Conservation (phyloP, 2,329 filamentous ascomycete species). For the Colletotrichum sp. region DNA sequence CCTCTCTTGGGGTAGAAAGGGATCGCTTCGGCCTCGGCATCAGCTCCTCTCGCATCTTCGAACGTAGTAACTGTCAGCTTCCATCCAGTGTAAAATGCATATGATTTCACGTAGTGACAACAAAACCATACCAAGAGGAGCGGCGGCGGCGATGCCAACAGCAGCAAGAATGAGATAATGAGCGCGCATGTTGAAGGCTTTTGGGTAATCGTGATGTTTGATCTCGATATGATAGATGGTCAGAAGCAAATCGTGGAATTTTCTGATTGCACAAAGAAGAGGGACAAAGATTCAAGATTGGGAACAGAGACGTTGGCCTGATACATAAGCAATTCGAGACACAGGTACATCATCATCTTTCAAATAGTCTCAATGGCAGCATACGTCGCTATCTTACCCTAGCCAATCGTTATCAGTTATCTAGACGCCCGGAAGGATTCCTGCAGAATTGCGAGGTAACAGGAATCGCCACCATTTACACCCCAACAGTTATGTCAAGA, state of each 20-base stretch:
- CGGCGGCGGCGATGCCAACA: neutral
- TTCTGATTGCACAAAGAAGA: neutral
- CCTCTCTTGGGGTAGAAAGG: neutral
- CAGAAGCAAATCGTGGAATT: neutral
- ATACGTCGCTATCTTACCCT: neutral
- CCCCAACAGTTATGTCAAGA: neutral
- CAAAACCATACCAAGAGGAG: neutral
- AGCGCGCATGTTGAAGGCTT: neutral
- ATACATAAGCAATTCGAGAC: too few species aligned
- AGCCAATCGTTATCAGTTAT: neutral
- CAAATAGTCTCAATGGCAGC: neutral
- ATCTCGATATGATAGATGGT: neutral
- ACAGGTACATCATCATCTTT: neutral
- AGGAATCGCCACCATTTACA: too few species aligned
- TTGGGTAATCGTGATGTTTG: neutral
- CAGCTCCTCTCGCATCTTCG: neutral
- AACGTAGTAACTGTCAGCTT: neutral
- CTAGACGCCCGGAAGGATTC: neutral
- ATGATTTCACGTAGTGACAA: neutral
- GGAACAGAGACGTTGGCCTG: too few species aligned
- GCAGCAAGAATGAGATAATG: neutral
- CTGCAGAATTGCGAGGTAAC: neutral
- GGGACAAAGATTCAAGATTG: too few species aligned
- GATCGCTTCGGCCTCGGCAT: neutral
- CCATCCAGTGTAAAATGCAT: neutral